Conservation (phyloP, 1,284 basidiomycete species). For the Pisolithus thermaeus region DNA sequence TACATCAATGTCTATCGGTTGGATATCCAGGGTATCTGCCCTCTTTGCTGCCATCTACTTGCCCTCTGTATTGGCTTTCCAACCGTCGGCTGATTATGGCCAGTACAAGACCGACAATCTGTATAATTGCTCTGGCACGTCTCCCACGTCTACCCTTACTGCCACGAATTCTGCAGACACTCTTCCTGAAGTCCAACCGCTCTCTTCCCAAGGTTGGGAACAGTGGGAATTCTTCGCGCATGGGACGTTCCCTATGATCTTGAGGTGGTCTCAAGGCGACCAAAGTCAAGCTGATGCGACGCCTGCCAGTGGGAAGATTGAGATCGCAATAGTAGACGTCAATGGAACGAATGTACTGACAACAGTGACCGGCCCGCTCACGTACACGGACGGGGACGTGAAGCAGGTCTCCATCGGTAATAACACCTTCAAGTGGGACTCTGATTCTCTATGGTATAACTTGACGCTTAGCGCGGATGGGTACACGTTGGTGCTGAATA, state of each 20-base stretch:
- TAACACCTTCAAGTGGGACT: conserved; percentile 8
- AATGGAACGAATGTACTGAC: conserved; percentile 4
- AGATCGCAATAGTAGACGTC: conserved; percentile 1
- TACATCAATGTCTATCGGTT: too few relatives aligned
- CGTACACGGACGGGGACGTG: not conserved
- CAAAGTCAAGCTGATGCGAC: conserved; percentile 1
- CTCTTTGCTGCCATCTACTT: not conserved
- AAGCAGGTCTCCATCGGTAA: conserved; percentile 3
- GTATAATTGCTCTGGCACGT: conserved; percentile 9
- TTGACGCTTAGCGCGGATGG: conserved; percentile 1
- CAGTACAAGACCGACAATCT: conserved; percentile 6
- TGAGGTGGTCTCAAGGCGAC: conserved; percentile 8
- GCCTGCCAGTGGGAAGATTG: conserved; percentile 1
- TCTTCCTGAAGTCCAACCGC: conserved; percentile 7
- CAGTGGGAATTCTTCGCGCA: conserved; percentile 7
- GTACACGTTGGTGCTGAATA: conserved; percentile 9
- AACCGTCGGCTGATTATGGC: conserved; percentile 9
- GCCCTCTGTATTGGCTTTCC: conserved; percentile 1
- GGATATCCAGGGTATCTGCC: too few relatives aligned
- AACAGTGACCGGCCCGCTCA: not conserved
- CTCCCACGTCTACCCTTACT: conserved; percentile 6
- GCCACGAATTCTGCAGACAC: conserved; percentile 7
- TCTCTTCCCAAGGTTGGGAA: conserved; percentile 4
- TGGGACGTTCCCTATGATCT: conserved; percentile 5
- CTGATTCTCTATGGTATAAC: conserved; percentile 8